Base-by-base conservation (phyloP, 257 asterid species). In the Oldenlandia corymbosa region DNA sequence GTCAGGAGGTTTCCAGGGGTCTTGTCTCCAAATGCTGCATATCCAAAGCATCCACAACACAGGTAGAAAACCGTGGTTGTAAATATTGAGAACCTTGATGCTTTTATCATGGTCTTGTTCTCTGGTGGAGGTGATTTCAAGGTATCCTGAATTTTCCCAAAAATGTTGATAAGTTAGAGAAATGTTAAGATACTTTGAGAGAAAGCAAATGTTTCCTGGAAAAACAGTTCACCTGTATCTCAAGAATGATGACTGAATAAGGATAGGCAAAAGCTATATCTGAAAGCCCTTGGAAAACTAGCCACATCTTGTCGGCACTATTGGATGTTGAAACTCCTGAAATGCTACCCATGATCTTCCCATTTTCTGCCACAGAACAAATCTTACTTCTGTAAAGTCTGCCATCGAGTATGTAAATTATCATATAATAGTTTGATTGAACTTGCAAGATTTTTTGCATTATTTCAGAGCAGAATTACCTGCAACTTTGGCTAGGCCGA, bases 201-300 rank as follows among this genome's bases (percentile, higher is more conserved):
- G n/a, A n/a, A n/a, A n/a, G n/a, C n/a, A n/a, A n/a, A n/a, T n/a
- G n/a, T n/a, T n/a, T n/a, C n/a, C n/a, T n/a, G n/a, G n/a, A n/a
- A n/a, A n/a, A n/a, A n/a, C n/a, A n/a, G n/a, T 73, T 13, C 61
- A 85, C 97, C 91, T 80, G 88, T 76, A 89, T 85, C 77, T 89
- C 95, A n/a, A 87, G 81, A 68, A 85, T 78, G 57, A 90, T 48
- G 57, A 87, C 60, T 43, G 91, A 78, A 65, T 83, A 90, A 1
- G 95, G 95, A 76, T 83, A 90, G 62, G 95, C 89, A 68, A 90
- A 90, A 60, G 88, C 95, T 21, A 90, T 73, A 78, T 87, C 84
- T n/a, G 91, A 86, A 45, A 90, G 72, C 17, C 90, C 95, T 74
- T 87, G 88, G 68, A 92, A 75, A 67, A 78, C 62, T n/a, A 76